Evolutionary conservation across 2,329 filamentous ascomycete species (phyloP).

Genomic region (Delphinella strobiligena): DNA sequence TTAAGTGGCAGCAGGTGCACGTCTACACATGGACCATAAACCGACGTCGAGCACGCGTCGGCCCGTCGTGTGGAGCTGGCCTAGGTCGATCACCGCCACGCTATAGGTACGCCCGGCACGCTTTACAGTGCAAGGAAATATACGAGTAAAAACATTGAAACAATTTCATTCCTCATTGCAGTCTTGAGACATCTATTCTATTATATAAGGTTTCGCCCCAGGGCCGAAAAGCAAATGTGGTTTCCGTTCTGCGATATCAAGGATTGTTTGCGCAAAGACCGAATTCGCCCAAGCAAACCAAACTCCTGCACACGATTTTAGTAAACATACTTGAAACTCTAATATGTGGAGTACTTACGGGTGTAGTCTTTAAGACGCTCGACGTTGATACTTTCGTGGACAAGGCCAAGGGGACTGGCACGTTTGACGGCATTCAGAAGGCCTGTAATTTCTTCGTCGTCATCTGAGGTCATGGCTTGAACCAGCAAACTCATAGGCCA

Average conservation of each 20-base stretch:
- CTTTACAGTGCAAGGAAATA: no score
- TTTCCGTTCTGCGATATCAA: conserved; percentile 80
- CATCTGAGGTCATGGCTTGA: conserved; percentile 76
- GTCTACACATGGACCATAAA: no score
- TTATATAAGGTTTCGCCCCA: conserved; percentile 46
- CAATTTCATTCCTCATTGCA: neutral
- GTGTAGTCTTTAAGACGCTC: conserved; percentile 60
- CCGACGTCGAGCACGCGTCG: no score
- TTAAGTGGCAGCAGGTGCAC: no score
- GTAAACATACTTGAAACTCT: no score
- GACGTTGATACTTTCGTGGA: conserved; percentile 90
- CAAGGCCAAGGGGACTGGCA: conserved; percentile 62
- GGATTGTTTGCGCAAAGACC: conserved; percentile 82
- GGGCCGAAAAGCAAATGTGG: conserved; percentile 73
- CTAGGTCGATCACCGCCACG: no score
- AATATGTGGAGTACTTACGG: conserved; percentile 38
- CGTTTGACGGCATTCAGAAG: conserved; percentile 64
- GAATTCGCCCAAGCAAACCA: conserved; percentile 99
- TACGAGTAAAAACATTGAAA: no score
- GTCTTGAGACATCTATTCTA: conserved; percentile 15
- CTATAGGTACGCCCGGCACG: no score
- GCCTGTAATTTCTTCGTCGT: conserved; percentile 68
- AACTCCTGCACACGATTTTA: conserved; percentile 45
- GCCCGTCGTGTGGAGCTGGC: no score
- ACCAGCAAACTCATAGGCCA: conserved; percentile 96